A percentile compares a stretch with the other conserved stretches of the same genome.
Conservation (phyloP, 352 stramenopile species). For the Globisporangium carolinianum region DNA sequence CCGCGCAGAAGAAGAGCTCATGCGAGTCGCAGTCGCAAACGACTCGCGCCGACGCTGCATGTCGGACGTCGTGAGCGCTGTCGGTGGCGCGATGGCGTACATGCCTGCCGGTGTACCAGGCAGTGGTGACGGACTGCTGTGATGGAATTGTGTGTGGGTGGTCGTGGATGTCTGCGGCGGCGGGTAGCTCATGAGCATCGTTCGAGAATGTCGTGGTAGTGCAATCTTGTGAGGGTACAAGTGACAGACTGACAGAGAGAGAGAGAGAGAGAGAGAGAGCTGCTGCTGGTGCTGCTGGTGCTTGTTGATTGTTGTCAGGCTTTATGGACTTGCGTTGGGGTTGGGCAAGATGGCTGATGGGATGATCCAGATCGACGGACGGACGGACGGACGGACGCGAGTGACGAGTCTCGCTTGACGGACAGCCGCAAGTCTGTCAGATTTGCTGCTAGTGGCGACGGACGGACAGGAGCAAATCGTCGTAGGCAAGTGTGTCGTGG, state of each 20-base stretch:
- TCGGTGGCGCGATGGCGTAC: not conserved
- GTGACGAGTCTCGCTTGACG: not conserved
- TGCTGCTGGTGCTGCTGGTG: not conserved
- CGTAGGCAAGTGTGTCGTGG: conserved; percentile 7
- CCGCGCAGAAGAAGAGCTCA: not conserved
- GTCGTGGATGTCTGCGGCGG: conserved; percentile 2
- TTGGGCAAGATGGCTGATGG: not conserved
- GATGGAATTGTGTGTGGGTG: not conserved
- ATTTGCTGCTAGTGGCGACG: not conserved
- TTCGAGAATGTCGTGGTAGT: not conserved
- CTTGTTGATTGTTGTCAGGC: too few species aligned
- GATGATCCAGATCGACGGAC: not conserved
- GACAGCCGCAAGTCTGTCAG: not conserved
- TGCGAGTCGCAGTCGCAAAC: not conserved
- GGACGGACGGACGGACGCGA: not conserved
- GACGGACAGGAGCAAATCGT: not conserved
- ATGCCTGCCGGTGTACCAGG: not conserved
- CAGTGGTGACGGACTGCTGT: not conserved
- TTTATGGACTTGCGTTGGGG: too few species aligned
- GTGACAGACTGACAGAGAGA: not conserved
- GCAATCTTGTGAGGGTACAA: not conserved
- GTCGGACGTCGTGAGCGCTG: conserved; percentile 5
- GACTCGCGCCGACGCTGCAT: conserved; percentile 7
- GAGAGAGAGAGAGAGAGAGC: too few species aligned
- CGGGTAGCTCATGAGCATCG: conserved; percentile 11